These are phyloP conservation scores for Cladophialophora carrionii DNA, from an alignment of 2,329 filamentous ascomycete species.

Conservation along the genomic window DNA sequence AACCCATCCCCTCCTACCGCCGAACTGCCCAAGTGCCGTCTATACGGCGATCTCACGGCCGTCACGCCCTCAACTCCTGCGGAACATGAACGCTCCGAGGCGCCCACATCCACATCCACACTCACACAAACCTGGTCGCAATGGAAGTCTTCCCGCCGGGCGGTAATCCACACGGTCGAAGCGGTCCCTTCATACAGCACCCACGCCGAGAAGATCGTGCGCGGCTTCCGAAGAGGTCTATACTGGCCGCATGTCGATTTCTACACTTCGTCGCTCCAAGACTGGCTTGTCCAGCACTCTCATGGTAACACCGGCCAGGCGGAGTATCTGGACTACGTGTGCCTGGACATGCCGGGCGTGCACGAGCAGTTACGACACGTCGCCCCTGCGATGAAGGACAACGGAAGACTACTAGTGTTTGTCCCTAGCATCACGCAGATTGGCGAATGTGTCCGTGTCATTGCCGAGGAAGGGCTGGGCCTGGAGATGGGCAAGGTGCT, in stretches of 20 bases:
- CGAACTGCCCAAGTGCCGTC: conserved; percentile 40
- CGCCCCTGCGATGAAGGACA: conserved; percentile 60
- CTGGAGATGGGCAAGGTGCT: conserved; percentile 53
- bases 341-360: conserved; percentile 73
- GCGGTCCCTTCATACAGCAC: conserved; percentile 63
- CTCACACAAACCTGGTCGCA: conserved; percentile 46
- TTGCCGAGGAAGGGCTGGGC: conserved; percentile 59
- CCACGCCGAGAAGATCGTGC: conserved; percentile 67
- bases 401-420: conserved; percentile 71
- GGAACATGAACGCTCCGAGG: background rate
- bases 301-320: background rate
- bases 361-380: conserved; percentile 55
- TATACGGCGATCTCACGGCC: background rate
- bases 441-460: conserved; percentile 62
- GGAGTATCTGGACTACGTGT: conserved; percentile 68
- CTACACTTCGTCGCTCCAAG: conserved; percentile 67
- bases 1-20: conserved; percentile 51
- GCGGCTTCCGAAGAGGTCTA: conserved; percentile 68
- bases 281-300: conserved; percentile 57
- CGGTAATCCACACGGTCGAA: conserved; percentile 76
- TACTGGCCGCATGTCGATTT: conserved; percentile 75
- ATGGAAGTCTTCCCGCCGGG: conserved; percentile 60
- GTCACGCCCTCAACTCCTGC: background rate
- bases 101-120: background rate
- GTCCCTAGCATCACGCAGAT: conserved; percentile 80